Conservation (phyloP, 148 eudicot genomes). For the Chenopodium quinoa region DNA sequence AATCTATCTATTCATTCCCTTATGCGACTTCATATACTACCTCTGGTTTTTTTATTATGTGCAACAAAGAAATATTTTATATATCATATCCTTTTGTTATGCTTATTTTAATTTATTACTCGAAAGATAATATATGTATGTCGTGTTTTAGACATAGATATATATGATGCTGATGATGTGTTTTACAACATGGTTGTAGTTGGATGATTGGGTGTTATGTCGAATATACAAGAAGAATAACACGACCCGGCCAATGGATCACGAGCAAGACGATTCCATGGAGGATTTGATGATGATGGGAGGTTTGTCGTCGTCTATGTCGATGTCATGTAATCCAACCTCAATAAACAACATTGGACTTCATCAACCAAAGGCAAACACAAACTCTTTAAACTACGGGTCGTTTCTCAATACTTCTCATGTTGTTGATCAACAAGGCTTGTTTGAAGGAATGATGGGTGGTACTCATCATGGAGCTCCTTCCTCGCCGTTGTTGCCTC, state of each 20-base stretch:
- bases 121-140: background rate
- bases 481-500: slow-evolving; percentile 22
- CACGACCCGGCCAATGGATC: slow-evolving; percentile 53
- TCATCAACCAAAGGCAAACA: slow-evolving; percentile 20
- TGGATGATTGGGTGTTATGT: slow-evolving; percentile 94
- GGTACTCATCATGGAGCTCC: slow-evolving; percentile 10
- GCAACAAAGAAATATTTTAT: too few relatives aligned
- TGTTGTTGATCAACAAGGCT: slow-evolving; percentile 25
- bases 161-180: background rate
- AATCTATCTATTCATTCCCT: background rate
- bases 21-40: too few relatives aligned
- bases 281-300: slow-evolving; percentile 40
- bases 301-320: slow-evolving; percentile 2
- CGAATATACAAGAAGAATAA: slow-evolving; percentile 87
- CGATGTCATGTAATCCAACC: slow-evolving; percentile 8
- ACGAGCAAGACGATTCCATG: slow-evolving; percentile 50
- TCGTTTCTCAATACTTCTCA: slow-evolving; percentile 27
- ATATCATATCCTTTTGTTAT: background rate
- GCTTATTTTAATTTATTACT: background rate
- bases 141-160: background rate
- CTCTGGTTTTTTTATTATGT: too few relatives aligned
- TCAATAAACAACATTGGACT: slow-evolving; percentile 13
- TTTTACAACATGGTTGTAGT: slow-evolving; percentile 32
- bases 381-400: slow-evolving; percentile 17
- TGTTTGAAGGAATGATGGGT: slow-evolving; percentile 39